Percentiles rank a stretch among this genome's conserved stretches.
These are phyloP conservation scores for Ceratorhiza oryzae-sativae DNA, from an alignment of 1,284 basidiomycete species.

Conservation along the genomic window DNA sequence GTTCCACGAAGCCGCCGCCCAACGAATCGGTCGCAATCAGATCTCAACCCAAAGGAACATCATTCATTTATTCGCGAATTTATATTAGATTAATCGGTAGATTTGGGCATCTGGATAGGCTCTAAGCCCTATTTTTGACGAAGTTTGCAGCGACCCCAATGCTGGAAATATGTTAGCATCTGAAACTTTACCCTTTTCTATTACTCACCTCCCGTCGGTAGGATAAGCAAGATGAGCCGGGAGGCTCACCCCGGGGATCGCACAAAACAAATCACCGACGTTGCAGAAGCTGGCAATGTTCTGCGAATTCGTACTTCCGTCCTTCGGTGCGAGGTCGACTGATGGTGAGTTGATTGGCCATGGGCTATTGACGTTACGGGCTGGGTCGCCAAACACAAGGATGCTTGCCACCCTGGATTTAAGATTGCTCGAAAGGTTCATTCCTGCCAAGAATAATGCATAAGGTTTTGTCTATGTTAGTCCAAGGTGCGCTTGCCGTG, in stretches of 20 bases:
- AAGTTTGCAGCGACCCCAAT: background rate
- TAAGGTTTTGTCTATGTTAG: background rate
- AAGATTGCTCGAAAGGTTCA: background rate
- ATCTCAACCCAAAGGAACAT: background rate
- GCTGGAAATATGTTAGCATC: background rate
- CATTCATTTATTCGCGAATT: background rate
- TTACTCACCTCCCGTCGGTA: constrained; percentile 13
- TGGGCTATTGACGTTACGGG: background rate
- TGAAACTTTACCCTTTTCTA: background rate
- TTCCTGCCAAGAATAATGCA: background rate
- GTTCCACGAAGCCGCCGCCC: no score
- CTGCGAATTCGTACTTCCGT: constrained; percentile 25
- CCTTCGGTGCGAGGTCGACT: constrained; percentile 21
- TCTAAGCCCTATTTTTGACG: background rate
- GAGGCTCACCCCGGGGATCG: background rate
- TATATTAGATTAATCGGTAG: background rate
- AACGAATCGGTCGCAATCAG: no score
- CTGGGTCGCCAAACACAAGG: constrained; percentile 24
- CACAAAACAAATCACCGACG: constrained; percentile 18
- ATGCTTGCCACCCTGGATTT: background rate
- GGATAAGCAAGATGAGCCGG: constrained; percentile 12
- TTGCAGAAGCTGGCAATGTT: constrained; percentile 37
- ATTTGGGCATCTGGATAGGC: no score
- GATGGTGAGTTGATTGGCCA: constrained; percentile 35
- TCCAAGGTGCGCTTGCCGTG: background rate